Base-by-base conservation (phyloP, 495 filamentous ascomycete species). In the Arthonia radiata region DNA sequence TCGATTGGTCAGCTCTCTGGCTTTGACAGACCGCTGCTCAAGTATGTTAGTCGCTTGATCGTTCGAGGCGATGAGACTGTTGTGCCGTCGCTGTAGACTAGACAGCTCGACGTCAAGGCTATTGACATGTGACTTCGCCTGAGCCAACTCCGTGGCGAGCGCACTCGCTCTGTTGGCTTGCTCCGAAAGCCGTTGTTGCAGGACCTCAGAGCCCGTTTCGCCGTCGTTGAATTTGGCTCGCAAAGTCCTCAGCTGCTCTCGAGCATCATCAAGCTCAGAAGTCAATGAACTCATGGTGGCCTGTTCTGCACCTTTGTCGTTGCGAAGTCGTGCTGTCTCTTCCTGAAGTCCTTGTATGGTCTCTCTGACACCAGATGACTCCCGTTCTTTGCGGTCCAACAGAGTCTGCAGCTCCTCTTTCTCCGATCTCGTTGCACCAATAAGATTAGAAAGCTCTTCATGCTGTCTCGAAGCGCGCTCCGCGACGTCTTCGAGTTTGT, bases 1-100 rank as follows among this genome's bases (percentile, higher is more conserved):
- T 15, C 71, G 61, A 34, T 74, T 71, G 13, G 81, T 83, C 6
- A 93, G 52, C 31, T 93, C 77, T 37, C 78, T 75, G 4, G 75
- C 67, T 23, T 64, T 69, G 17, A 46, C 42, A 16, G 66, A 71
- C 15, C 77, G 72, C 25, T 60, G 55, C 26, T 75, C 61, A 9
- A 70, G 52, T 45, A 11, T 60, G 55, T 15, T 61, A 39, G 30
- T 36, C 14, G 39, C 27, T 4, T 30, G 26, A 31, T 60, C 56
- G 9, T 59, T 45, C 32, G 67, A 44, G 4, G 49, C 41, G 15
- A 64, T 49, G 17, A 71, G 33, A 28, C 59, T 67, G 10, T 63
- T 54, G 40, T 66, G 57, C 41, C 57, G 59, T 28, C 61, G 56
- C 22, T 56, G 50, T 4, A 67, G 16, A 8, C 37, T 31, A 22